Percentiles rank a stretch among this genome's conserved stretches.
phyloP scores from a whole-genome alignment of 108 stramenopile species.

The Conticribra weissflogii region DNA sequence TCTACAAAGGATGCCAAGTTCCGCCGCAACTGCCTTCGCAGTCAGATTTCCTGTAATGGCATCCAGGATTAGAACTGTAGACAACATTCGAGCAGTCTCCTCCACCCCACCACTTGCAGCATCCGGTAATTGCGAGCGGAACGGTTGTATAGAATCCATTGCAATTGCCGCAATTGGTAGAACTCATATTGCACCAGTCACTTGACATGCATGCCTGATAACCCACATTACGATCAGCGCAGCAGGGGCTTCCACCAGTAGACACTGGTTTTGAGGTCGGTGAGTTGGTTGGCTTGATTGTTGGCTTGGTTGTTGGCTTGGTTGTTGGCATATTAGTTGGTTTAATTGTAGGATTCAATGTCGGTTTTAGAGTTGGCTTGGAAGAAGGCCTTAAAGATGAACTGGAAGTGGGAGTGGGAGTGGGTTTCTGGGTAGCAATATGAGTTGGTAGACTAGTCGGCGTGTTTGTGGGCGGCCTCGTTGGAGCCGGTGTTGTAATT shows the following conservation, averaged over 20 bases:
- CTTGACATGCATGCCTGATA: slow-evolving; percentile 16
- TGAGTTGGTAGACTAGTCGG: too few species aligned
- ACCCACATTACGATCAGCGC: slow-evolving; percentile 19
- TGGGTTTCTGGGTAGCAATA: too few species aligned
- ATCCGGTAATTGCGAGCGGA: slow-evolving; percentile 20
- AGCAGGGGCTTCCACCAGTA: slow-evolving; percentile 11
- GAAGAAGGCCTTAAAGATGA: slow-evolving; percentile 8
- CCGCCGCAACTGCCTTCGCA: slow-evolving; percentile 25
- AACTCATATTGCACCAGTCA: slow-evolving; percentile 14
- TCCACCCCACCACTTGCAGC: slow-evolving; percentile 29
- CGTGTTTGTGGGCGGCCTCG: too few species aligned
- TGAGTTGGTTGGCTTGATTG: neutral
- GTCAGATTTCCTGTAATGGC: slow-evolving; percentile 17
- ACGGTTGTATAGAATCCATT: neutral
- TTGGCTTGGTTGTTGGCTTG: slow-evolving; percentile 4
- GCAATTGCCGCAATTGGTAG: slow-evolving; percentile 10
- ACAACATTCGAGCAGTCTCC: slow-evolving; percentile 8
- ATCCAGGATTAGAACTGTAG: slow-evolving; percentile 12
- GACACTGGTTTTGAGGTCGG: neutral
- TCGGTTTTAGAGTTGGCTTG: neutral
- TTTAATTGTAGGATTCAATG: neutral
- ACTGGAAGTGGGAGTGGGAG: too few species aligned
- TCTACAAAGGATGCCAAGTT: too few species aligned
- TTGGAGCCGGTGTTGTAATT: too few species aligned
- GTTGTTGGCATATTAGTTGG: neutral